Evolutionary conservation across 495 filamentous ascomycete genomes (phyloP).

Genomic region (Xylaria longipes): DNA sequence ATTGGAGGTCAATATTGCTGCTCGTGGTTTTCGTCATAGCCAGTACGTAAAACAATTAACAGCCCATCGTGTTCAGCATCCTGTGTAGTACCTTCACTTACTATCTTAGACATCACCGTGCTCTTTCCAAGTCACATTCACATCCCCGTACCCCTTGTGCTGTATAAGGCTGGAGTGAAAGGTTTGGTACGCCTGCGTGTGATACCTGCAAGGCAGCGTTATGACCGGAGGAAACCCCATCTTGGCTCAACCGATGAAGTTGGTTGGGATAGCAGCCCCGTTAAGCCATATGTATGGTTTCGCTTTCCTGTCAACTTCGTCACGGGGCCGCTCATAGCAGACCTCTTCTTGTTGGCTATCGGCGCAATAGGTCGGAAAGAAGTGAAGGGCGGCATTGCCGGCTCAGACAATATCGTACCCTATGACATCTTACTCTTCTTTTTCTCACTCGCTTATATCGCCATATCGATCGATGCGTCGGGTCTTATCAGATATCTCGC

Average conservation of each 20-base stretch:
- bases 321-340: conserved; percentile 68
- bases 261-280: conserved; percentile 28
- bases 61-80: conserved; percentile 11
- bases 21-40: conserved; percentile 68
- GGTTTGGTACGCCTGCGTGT: conserved; percentile 54
- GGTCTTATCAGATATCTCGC: conserved; percentile 69
- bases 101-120: conserved; percentile 61
- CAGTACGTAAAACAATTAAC: conserved; percentile 55
- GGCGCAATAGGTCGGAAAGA: conserved; percentile 65
- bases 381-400: conserved; percentile 66
- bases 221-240: conserved; percentile 20
- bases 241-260: conserved; percentile 19
- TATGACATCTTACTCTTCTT: conserved; percentile 73
- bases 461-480: conserved; percentile 74
- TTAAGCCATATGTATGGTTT: conserved; percentile 50
- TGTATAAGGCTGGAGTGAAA: conserved; percentile 52
- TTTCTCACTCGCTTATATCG: conserved; percentile 73
- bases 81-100: conserved; percentile 3
- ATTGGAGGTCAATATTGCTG: conserved; percentile 68
- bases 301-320: conserved; percentile 69
- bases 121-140: conserved; percentile 69
- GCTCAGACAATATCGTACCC: conserved; percentile 64
- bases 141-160: conserved; percentile 56
- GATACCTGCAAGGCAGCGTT: conserved; percentile 49
- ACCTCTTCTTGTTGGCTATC: conserved; percentile 70